phyloP scores from a whole-genome alignment of 805 yeast species.

The Phaffomyces opuntiae region DNA sequence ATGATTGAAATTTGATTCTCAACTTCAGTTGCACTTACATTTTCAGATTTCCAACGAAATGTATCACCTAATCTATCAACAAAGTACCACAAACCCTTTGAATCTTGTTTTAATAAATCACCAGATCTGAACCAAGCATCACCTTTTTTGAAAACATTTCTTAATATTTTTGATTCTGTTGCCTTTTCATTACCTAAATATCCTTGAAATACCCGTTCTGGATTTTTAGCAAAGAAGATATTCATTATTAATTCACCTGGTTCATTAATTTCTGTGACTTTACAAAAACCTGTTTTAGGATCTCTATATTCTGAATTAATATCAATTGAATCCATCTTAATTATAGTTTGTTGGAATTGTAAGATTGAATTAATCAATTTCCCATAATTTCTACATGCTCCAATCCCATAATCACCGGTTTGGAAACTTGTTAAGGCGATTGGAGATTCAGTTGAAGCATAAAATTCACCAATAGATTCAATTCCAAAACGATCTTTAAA shows the following conservation, averaged over 20 bases:
- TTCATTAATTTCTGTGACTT: slow-evolving; percentile 46
- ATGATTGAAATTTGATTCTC: slow-evolving; percentile 56
- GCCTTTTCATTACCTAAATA: slow-evolving; percentile 76
- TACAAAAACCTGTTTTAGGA: slow-evolving; percentile 55
- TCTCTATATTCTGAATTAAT: slow-evolving; percentile 66
- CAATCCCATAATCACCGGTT: slow-evolving; percentile 71
- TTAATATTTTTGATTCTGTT: slow-evolving; percentile 65
- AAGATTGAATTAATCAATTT: slow-evolving; percentile 44
- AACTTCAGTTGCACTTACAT: slow-evolving; percentile 89
- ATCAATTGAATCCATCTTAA: slow-evolving; percentile 76
- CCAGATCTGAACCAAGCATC: slow-evolving; percentile 92
- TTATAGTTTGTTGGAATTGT: slow-evolving; percentile 50
- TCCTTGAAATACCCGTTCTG: slow-evolving; percentile 82
- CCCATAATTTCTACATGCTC: slow-evolving; percentile 84
- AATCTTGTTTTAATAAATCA: slow-evolving; percentile 66
- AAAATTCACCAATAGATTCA: slow-evolving; percentile 77
- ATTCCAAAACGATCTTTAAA: slow-evolving; percentile 75
- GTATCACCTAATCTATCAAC: slow-evolving; percentile 94
- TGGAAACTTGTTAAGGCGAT: slow-evolving; percentile 80
- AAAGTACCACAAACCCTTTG: slow-evolving; percentile 66
- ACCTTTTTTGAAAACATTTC: slow-evolving; percentile 72
- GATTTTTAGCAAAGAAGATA: slow-evolving; percentile 53
- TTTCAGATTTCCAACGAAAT: slow-evolving; percentile 94
- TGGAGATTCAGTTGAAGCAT: slow-evolving; percentile 92
- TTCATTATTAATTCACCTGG: slow-evolving; percentile 87